A percentile compares a stretch with the other conserved stretches of the same genome.
These are phyloP conservation scores for Leucogyrophana mollusca DNA, from an alignment of 768 basidiomycete species.

Conservation along the genomic window DNA sequence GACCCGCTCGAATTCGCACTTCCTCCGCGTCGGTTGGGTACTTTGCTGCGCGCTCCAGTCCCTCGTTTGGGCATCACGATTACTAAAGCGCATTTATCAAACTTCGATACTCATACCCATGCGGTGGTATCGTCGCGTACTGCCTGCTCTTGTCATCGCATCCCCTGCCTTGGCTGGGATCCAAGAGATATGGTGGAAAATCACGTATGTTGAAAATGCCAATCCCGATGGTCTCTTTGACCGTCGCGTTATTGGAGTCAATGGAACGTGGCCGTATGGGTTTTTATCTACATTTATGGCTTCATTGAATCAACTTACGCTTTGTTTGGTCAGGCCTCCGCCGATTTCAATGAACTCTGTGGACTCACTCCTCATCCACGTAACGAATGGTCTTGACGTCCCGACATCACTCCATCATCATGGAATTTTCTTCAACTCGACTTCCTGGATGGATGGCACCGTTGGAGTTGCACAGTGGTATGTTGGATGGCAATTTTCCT, in stretches of 20 bases:
- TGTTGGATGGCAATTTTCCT: slow-evolving; percentile 10
- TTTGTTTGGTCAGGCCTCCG: slow-evolving; percentile 59
- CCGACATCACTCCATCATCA: slow-evolving; percentile 85
- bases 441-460: slow-evolving; percentile 90
- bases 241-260: slow-evolving; percentile 83
- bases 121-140: background rate
- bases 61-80: background rate
- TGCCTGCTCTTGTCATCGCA: slow-evolving; percentile 21
- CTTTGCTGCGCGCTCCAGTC: too few relatives aligned
- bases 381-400: slow-evolving; percentile 64
- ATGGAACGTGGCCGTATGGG: slow-evolving; percentile 91
- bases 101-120: background rate
- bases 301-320: background rate
- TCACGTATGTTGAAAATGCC: slow-evolving; percentile 76
- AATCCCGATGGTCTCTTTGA: slow-evolving; percentile 83
- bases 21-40: background rate
- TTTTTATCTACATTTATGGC: background rate
- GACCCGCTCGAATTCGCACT: background rate
- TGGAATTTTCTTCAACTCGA: slow-evolving; percentile 91
- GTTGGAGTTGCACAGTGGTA: slow-evolving; percentile 82
- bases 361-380: slow-evolving; percentile 79
- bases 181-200: slow-evolving; percentile 85
- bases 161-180: slow-evolving; percentile 57
- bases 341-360: slow-evolving; percentile 68
- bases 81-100: background rate